A percentile compares a stretch with the other conserved stretches of the same genome.
phyloP scores from a whole-genome alignment of 192 early-diverging fungal genomes.

The Coemansia umbellata region DNA sequence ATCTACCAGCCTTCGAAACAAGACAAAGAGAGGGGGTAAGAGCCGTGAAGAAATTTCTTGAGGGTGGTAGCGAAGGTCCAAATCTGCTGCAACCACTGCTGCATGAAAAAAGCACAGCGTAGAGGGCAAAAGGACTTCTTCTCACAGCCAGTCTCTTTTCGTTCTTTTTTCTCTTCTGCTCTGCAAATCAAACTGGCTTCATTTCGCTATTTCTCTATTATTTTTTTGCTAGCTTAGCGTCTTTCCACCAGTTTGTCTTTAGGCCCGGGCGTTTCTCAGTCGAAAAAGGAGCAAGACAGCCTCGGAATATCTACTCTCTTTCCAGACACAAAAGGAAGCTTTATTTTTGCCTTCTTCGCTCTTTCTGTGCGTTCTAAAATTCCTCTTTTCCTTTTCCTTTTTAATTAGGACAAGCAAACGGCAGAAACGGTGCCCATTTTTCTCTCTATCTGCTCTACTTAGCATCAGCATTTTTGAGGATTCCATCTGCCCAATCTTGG shows the following conservation, averaged over 20 bases:
- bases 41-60: too few relatives aligned
- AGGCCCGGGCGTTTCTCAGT: background rate
- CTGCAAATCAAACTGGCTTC: background rate
- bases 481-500: too few relatives aligned
- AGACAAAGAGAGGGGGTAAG: too few relatives aligned
- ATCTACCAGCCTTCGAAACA: too few relatives aligned
- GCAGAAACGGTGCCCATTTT: too few relatives aligned
- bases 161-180: background rate
- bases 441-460: background rate
- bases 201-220: background rate
- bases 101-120: background rate
- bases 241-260: background rate
- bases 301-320: background rate
- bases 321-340: background rate
- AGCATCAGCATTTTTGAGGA: background rate
- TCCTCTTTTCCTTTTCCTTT: background rate
- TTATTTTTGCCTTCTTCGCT: background rate
- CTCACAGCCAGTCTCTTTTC: background rate
- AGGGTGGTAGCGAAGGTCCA: too few relatives aligned
- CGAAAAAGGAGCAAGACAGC: background rate
- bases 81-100: background rate
- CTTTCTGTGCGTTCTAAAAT: background rate
- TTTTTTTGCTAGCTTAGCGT: background rate
- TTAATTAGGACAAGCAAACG: background rate
- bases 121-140: background rate